phyloP scores from a whole-genome alignment of 257 asterid species.

The Solanum neorickii region DNA sequence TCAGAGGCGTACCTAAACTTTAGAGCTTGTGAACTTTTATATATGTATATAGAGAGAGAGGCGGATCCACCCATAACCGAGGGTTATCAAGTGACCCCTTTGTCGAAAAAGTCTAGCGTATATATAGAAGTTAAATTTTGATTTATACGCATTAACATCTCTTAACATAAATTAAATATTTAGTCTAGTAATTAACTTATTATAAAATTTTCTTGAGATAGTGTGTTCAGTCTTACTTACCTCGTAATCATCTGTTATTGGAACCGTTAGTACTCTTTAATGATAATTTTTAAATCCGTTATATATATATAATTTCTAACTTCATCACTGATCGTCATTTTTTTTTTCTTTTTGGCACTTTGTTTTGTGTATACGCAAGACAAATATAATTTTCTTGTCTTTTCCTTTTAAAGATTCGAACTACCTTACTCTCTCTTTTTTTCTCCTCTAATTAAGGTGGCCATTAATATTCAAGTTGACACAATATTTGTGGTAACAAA shows the following conservation, averaged over 20 bases:
- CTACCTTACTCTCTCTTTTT: neutral
- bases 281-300: too few relatives aligned
- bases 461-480: neutral
- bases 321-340: too few relatives aligned
- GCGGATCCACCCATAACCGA: too few relatives aligned
- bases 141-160: too few relatives aligned
- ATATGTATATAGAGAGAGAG: too few relatives aligned
- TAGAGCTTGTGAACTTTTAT: too few relatives aligned
- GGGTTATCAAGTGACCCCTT: too few relatives aligned
- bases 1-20: neutral
- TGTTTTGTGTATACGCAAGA: neutral
- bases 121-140: too few relatives aligned
- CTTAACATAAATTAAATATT: neutral
- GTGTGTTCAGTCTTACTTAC: neutral
- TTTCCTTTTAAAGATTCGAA: neutral
- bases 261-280: neutral
- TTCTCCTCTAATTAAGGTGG: neutral
- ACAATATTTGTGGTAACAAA: neutral
- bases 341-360: neutral
- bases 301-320: too few relatives aligned
- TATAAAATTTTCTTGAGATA: neutral
- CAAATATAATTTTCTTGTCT: neutral
- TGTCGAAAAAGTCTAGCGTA: too few relatives aligned
- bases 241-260: neutral
- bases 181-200: too few relatives aligned